Evolutionary conservation across 1,139 yeast species (phyloP).

Genomic region (Fermentozyma sake): DNA sequence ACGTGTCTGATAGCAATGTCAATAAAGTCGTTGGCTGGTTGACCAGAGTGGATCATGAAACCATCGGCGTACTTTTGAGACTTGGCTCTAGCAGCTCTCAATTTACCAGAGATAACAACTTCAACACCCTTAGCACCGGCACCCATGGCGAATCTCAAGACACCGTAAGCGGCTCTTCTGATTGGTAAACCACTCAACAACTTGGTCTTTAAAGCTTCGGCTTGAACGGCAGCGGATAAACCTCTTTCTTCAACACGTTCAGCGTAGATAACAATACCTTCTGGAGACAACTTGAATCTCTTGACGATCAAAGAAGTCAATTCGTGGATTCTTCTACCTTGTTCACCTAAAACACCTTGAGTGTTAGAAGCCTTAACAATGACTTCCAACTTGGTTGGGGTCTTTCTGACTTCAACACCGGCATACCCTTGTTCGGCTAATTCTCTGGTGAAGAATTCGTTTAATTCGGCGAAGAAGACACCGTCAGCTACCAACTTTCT

Average conservation of each 20-base stretch:
- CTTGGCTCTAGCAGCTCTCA: constrained; percentile 99
- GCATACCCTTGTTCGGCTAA: constrained; percentile 99
- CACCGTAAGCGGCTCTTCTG: constrained; percentile 99
- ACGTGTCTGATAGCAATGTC: constrained; percentile 99
- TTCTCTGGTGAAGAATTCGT: constrained; percentile 99
- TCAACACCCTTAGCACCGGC: constrained; percentile 99
- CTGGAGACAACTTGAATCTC: constrained; percentile 97
- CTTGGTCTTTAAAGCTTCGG: constrained; percentile 98
- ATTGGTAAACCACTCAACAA: constrained; percentile 98
- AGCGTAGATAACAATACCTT: constrained; percentile 92
- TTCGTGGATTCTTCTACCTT: constrained; percentile 99
- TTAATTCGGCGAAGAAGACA: constrained; percentile 99
- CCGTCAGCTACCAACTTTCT: constrained; percentile 99
- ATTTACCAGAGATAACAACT: constrained; percentile 98
- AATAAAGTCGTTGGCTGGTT: constrained; percentile 98
- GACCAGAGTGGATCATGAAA: constrained; percentile 99
- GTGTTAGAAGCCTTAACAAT: constrained; percentile 99
- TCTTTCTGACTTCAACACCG: constrained; percentile 99
- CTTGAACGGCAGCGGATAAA: constrained; percentile 99
- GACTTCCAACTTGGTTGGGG: constrained; percentile 97
- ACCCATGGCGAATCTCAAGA: constrained; percentile 99
- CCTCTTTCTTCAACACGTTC: constrained; percentile 99
- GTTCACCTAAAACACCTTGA: constrained; percentile 98
- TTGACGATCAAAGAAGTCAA: constrained; percentile 95
- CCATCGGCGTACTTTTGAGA: constrained; percentile 99